These are phyloP conservation scores for Diplotaxis tenuifolia DNA, from an alignment of 345 rosid species.

Conservation along the genomic window DNA sequence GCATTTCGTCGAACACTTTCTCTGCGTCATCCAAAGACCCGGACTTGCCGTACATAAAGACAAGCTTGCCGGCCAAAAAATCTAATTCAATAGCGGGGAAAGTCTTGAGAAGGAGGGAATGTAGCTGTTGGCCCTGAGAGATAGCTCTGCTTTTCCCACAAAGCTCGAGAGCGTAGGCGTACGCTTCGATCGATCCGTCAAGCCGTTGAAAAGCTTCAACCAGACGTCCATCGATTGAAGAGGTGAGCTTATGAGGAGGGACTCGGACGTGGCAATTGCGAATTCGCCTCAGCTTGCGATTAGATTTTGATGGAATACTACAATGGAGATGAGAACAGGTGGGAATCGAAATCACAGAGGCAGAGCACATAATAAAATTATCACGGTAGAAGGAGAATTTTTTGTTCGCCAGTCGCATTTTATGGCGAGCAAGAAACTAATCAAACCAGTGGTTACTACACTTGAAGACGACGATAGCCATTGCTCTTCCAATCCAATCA, in stretches of 20 bases:
- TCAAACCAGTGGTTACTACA: background rate
- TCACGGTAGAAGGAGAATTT: background rate
- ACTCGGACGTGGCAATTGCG: background rate
- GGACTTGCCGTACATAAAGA: conserved; percentile 67
- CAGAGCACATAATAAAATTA: conserved; percentile 9
- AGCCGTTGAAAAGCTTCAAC: background rate
- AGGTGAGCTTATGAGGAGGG: background rate
- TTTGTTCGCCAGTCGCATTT: background rate
- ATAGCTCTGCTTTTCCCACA: conserved; percentile 46
- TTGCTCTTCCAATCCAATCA: background rate
- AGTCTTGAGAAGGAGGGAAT: conserved; percentile 53
- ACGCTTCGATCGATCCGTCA: conserved; percentile 32
- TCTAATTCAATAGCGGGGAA: conserved; percentile 21
- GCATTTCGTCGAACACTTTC: conserved; percentile 66
- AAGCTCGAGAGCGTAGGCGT: conserved; percentile 48
- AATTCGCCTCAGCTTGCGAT: conserved; percentile 14
- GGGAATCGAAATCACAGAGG: conserved; percentile 30
- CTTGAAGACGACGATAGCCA: background rate
- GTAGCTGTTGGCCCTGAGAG: conserved; percentile 53
- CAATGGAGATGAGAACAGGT: conserved; percentile 6
- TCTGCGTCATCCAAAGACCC: conserved; percentile 52
- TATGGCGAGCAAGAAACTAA: background rate
- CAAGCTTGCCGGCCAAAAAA: conserved; percentile 64
- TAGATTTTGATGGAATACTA: conserved; percentile 15
- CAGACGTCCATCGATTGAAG: background rate